Conservation (phyloP, 1,139 yeast genomes). For the Hansenula lynferdii region DNA sequence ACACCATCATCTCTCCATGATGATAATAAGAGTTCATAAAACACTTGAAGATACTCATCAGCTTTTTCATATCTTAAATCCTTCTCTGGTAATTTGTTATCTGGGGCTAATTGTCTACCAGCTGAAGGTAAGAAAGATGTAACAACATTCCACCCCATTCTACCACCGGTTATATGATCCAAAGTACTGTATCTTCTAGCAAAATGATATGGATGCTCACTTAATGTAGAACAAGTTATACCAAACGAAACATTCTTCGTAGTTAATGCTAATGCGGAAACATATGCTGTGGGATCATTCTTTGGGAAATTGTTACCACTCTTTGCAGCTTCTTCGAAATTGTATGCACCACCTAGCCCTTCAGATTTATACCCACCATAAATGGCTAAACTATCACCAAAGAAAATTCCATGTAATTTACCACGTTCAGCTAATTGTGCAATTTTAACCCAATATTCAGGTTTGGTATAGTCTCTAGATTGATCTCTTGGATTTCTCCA, state of each 20-base stretch:
- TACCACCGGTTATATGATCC: slow-evolving; percentile 37
- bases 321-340: slow-evolving; percentile 34
- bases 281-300: slow-evolving; percentile 37
- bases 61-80: slow-evolving; percentile 35
- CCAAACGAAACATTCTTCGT: slow-evolving; percentile 38
- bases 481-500: slow-evolving; percentile 43
- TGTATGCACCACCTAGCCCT: slow-evolving; percentile 29
- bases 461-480: slow-evolving; percentile 31
- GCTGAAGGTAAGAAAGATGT: slow-evolving; percentile 37
- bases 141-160: slow-evolving; percentile 40
- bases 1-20: slow-evolving; percentile 42
- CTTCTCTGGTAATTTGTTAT: slow-evolving; percentile 31
- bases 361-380: slow-evolving; percentile 35
- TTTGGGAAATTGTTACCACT: slow-evolving; percentile 41
- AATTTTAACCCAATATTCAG: slow-evolving; percentile 41
- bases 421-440: slow-evolving; percentile 42
- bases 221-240: slow-evolving; percentile 36
- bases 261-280: slow-evolving; percentile 39
- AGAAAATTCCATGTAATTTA: slow-evolving; percentile 39
- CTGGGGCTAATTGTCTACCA: slow-evolving; percentile 32
- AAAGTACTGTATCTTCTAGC: slow-evolving; percentile 39
- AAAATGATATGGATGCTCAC: slow-evolving; percentile 40
- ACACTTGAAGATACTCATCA: slow-evolving; percentile 33
- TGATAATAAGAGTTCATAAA: slow-evolving; percentile 32
- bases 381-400: slow-evolving; percentile 44